A percentile compares a stretch with the other conserved stretches of the same genome.
Evolutionary conservation across 1,139 yeast genomes (phyloP).

Genomic region (Blastobotrys persicus): DNA sequence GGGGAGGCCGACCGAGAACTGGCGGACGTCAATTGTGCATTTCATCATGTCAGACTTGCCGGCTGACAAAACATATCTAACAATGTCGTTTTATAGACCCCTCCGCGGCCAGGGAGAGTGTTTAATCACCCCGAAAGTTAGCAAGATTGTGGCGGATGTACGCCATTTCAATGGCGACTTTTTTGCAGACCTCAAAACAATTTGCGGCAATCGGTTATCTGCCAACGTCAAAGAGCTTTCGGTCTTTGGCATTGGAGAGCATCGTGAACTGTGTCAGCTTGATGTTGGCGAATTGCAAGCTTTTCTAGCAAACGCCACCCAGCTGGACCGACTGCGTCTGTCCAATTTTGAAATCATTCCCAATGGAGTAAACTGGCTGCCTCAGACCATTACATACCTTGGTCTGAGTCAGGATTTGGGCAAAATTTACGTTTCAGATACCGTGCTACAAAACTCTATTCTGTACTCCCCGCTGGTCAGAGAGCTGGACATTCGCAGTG

Average conservation of each 20-base stretch:
- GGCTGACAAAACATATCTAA: background rate
- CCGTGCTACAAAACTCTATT: background rate
- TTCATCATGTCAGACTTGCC: background rate
- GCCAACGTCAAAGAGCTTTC: background rate
- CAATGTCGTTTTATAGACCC: constrained; percentile 3
- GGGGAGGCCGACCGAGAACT: background rate
- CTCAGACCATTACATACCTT: background rate
- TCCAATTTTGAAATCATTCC: background rate
- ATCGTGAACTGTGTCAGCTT: background rate
- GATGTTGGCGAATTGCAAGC: background rate
- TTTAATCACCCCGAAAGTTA: background rate
- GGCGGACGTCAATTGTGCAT: background rate
- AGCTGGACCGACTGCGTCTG: background rate
- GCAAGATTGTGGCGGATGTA: background rate
- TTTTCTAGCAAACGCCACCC: background rate
- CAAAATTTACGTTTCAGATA: background rate
- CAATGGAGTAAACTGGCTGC: background rate
- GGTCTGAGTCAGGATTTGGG: background rate
- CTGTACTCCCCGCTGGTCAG: background rate
- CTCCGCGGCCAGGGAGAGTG: background rate
- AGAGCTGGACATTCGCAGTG: background rate
- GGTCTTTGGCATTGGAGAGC: constrained; percentile 4
- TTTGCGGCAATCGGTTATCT: background rate
- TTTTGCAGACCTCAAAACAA: background rate
- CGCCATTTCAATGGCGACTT: constrained; percentile 2